Base-by-base conservation (phyloP, 495 filamentous ascomycete genomes). In the Opeltia flavorubescens region DNA sequence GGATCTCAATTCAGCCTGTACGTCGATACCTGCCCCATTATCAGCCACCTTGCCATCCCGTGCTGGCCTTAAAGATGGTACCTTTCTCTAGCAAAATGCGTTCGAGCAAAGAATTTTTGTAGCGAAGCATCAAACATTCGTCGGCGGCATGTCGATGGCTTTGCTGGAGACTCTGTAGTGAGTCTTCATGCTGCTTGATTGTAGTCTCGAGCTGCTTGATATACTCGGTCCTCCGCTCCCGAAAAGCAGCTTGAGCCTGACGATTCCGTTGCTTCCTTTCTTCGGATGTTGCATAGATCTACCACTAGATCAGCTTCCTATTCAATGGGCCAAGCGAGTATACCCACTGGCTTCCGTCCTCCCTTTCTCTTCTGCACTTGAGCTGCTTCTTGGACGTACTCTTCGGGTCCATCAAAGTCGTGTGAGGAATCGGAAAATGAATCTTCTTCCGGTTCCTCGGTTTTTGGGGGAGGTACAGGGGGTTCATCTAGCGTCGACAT, bases 141-240 rank as follows among this genome's bases (percentile, higher is more conserved):
- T 98, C 93, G 26, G 93, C 91, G 39, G 91, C 93, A 55, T 77
- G 86, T 45, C 93, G 84, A 60, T 96, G 91, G 43, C 86, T 93
- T 55, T 91, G 84, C 63, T 95, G 93, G 47, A 96, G 72, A 53
- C 77, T 89, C 52, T 89, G 82, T 31, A 98, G 69, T 51, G 83
- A 83, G 51, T 95, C 86, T 64, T 98, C 91, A 70, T 96, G 91
- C 52, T 87, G 88, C 61, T 94, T 93, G 64, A 98, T 96, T 46
- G 88, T 95, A 44, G 86, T 85, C 64, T 98, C 91, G 9, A 98
- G 76, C 63, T 98, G 93, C 67, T 95, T 95, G 69, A 98, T 98
- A 62, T 98, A 98, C 68, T 98, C 91, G 24, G 93, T 96, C 51
- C 91, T 80, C 50, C 91, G 80, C 63, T 98, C 91, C 39, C 91